Evolutionary conservation across 2,329 filamentous ascomycete species (phyloP).

Genomic region (Trichoderma pleuroti): DNA sequence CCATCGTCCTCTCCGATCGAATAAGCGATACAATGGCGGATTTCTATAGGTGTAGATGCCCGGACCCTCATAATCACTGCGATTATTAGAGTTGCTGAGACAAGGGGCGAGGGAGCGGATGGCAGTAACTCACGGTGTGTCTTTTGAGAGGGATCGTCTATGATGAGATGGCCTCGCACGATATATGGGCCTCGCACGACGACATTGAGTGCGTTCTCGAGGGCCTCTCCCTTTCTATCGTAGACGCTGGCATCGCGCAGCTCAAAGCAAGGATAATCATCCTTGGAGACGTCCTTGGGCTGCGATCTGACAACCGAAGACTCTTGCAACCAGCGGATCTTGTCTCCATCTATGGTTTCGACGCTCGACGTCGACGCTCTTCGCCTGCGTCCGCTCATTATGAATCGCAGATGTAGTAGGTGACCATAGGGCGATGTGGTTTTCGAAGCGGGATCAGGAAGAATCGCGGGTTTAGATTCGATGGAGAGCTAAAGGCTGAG

Average conservation of each 20-base stretch:
- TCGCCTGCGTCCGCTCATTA: conserved; percentile 32
- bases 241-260: conserved; percentile 60
- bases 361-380: conserved; percentile 45
- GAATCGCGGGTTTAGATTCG: background rate
- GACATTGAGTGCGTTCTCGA: conserved; percentile 60
- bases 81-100: conserved; percentile 19
- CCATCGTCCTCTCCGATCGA: conserved; percentile 54
- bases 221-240: conserved; percentile 47
- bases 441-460: background rate
- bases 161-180: conserved; percentile 56
- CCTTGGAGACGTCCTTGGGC: conserved; percentile 31
- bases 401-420: background rate
- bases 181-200: conserved; percentile 58
- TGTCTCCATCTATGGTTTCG: conserved; percentile 39
- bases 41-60: conserved; percentile 45
- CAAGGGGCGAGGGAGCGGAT: background rate
- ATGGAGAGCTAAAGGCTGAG: background rate
- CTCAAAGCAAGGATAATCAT: conserved; percentile 60
- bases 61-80: conserved; percentile 34
- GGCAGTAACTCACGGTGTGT: conserved; percentile 34
- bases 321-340: conserved; percentile 36
- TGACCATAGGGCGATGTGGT: background rate
- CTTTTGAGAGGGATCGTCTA: conserved; percentile 42
- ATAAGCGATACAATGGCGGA: conserved; percentile 47
- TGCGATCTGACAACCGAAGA: conserved; percentile 32